These are phyloP conservation scores for Leccinum barrowsii DNA, from an alignment of 768 basidiomycete species.

Conservation along the genomic window DNA sequence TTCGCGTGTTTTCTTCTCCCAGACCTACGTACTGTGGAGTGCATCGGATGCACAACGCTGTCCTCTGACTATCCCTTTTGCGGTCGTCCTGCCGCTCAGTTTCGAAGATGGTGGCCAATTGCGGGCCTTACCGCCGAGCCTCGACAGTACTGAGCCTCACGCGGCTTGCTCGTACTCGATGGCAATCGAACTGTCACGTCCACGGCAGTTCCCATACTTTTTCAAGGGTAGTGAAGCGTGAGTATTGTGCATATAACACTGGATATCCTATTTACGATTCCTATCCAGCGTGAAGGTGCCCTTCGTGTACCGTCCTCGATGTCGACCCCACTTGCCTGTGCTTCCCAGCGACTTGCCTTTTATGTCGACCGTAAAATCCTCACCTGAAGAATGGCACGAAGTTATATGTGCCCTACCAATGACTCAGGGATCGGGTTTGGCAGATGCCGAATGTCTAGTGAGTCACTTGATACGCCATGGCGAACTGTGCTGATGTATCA, in stretches of 20 bases:
- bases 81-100: slow-evolving; percentile 41
- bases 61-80: slow-evolving; percentile 41
- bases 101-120: slow-evolving; percentile 37
- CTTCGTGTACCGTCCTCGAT: slow-evolving; percentile 50
- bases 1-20: slow-evolving; percentile 17
- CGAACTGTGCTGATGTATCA: background rate
- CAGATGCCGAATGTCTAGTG: slow-evolving; percentile 51
- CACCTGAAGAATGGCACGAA: slow-evolving; percentile 68
- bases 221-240: slow-evolving; percentile 48
- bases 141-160: slow-evolving; percentile 22
- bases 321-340: slow-evolving; percentile 54
- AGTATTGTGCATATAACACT: slow-evolving; percentile 2
- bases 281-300: slow-evolving; percentile 43
- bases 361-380: slow-evolving; percentile 53
- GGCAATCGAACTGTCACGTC: slow-evolving; percentile 38
- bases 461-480: slow-evolving; percentile 3
- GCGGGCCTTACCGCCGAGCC: slow-evolving; percentile 49
- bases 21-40: slow-evolving; percentile 18
- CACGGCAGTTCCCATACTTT: slow-evolving; percentile 39
- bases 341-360: slow-evolving; percentile 42
- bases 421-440: slow-evolving; percentile 30
- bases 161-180: slow-evolving; percentile 46
- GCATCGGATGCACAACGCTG: slow-evolving; percentile 18
- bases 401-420: slow-evolving; percentile 41
- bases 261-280: background rate